These are phyloP conservation scores for Lepidium didymum DNA, from an alignment of 345 rosid species.

Conservation along the genomic window DNA sequence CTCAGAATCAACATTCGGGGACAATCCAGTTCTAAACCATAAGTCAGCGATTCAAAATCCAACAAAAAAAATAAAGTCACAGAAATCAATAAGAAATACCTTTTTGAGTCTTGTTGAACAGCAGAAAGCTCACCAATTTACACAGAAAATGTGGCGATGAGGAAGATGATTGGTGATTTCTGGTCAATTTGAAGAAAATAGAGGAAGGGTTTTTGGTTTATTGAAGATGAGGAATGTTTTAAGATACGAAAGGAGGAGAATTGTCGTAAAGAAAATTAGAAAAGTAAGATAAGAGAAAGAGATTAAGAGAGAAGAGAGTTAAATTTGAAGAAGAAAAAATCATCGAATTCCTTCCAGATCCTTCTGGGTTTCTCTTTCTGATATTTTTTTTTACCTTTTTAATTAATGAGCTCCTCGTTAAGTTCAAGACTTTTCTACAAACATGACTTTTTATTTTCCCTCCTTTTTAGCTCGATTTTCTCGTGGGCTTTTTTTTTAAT, in stretches of 20 bases:
- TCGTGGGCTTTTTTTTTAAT: neutral
- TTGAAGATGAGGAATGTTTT: neutral
- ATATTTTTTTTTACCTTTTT: neutral
- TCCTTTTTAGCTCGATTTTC: neutral
- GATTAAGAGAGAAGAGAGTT: neutral
- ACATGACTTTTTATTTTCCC: neutral
- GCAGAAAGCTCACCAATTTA: neutral
- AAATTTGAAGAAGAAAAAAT: neutral
- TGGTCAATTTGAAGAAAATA: neutral
- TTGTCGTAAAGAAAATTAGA: constrained; percentile 7
- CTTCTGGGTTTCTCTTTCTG: neutral
- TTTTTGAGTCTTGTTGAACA: neutral
- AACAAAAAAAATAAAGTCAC: neutral
- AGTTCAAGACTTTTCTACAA: neutral
- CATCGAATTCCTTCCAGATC: neutral
- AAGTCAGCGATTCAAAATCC: neutral
- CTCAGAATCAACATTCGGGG: neutral
- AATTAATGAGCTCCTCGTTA: neutral
- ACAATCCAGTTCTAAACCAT: neutral
- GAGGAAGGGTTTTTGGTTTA: neutral
- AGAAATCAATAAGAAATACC: neutral
- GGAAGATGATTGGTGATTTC: neutral
- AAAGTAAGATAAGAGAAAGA: neutral
- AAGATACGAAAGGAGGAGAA: constrained; percentile 6
- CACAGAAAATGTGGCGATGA: neutral